Evolutionary conservation across 768 basidiomycete species (phyloP).

Genomic region (Tephrocybe sp.): DNA sequence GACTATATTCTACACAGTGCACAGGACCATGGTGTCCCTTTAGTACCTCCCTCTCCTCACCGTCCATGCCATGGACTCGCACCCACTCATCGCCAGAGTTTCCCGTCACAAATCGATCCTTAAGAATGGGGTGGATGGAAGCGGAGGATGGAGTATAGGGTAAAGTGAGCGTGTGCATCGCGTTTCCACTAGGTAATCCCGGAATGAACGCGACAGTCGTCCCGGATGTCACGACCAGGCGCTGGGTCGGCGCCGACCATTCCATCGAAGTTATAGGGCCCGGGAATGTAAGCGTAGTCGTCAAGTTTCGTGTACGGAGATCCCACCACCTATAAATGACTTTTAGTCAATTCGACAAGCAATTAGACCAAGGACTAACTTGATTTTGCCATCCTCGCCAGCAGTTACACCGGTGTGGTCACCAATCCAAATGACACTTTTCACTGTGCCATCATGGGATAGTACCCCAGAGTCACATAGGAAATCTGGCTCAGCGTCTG

Average conservation of each 20-base stretch:
- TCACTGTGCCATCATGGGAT: constrained; percentile 87
- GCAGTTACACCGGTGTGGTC: constrained; percentile 87
- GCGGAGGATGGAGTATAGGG: constrained; percentile 91
- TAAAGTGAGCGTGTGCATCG: constrained; percentile 75
- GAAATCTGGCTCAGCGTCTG: constrained; percentile 86
- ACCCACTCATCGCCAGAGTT: constrained; percentile 95
- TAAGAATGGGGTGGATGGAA: constrained; percentile 86
- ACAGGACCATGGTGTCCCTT: constrained; percentile 99
- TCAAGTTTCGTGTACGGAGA: constrained; percentile 72
- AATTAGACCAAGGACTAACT: constrained; percentile 47
- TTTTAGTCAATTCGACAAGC: neutral
- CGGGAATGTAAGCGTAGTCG: constrained; percentile 69
- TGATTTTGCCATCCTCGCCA: constrained; percentile 89
- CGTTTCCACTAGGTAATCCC: constrained; percentile 60
- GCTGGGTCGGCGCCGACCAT: constrained; percentile 75
- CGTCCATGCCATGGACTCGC: constrained; percentile 86
- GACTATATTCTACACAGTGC: constrained; percentile 90
- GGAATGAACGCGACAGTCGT: constrained; percentile 92
- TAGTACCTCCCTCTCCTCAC: constrained; percentile 86
- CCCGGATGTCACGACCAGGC: constrained; percentile 88
- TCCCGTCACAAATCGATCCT: constrained; percentile 93
- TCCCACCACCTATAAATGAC: constrained; percentile 88
- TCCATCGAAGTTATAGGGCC: constrained; percentile 94
- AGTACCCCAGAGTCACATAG: constrained; percentile 59
- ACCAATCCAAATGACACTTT: constrained; percentile 92